These are phyloP conservation scores for Daedaleopsis sinensis DNA, from an alignment of 768 basidiomycete genomes.

Conservation along the genomic window DNA sequence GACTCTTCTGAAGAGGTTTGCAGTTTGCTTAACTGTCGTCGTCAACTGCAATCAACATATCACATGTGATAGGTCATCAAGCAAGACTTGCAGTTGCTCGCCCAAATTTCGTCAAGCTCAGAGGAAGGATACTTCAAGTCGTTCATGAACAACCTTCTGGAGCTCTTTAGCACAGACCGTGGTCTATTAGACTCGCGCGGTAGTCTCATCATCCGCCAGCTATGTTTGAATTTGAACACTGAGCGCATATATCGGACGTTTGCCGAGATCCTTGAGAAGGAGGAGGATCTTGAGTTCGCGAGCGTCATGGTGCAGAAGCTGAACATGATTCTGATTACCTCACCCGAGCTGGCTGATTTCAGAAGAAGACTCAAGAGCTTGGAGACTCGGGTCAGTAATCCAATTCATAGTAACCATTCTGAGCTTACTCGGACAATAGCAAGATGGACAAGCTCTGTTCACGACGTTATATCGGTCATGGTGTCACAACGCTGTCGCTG, in stretches of 20 bases:
- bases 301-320: constrained; percentile 97
- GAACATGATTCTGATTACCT: constrained; percentile 95
- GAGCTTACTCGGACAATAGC: constrained; percentile 40
- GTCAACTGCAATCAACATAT: constrained; percentile 1
- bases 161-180: constrained; percentile 93
- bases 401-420: background rate
- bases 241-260: constrained; percentile 95
- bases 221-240: constrained; percentile 92
- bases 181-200: constrained; percentile 88
- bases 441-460: constrained; percentile 97
- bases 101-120: constrained; percentile 94
- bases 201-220: constrained; percentile 92
- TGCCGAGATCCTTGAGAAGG: constrained; percentile 96
- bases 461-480: constrained; percentile 94
- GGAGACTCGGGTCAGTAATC: constrained; percentile 77
- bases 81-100: constrained; percentile 91
- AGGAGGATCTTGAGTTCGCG: constrained; percentile 99
- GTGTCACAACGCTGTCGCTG: constrained; percentile 98
- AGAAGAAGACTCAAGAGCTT: constrained; percentile 89
- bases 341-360: constrained; percentile 94
- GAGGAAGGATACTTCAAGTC: constrained; percentile 95
- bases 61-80: constrained; percentile 75
- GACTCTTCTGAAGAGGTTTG: constrained; percentile 93
- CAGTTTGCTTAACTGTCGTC: background rate
- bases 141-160: constrained; percentile 94